These are phyloP conservation scores for Pestalotiopsis sp. DNA, from an alignment of 2,329 filamentous ascomycete genomes.

Conservation along the genomic window DNA sequence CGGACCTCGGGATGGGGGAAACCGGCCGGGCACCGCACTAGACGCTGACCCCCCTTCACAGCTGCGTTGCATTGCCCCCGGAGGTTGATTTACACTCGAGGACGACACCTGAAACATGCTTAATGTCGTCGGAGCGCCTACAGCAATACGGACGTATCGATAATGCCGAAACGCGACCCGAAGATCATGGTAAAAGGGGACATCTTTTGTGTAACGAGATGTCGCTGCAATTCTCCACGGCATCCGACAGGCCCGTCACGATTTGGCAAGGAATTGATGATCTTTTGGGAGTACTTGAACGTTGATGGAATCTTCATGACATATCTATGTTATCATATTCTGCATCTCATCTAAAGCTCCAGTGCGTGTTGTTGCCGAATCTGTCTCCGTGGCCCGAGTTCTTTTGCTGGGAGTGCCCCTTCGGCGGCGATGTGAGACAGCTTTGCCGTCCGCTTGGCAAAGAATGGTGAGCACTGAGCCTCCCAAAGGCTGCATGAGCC, in stretches of 20 bases:
- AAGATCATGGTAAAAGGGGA: no score
- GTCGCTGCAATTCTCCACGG: not conserved
- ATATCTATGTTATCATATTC: not conserved
- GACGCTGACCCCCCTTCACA: not conserved
- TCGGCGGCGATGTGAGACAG: slow-evolving; percentile 42
- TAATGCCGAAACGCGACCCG: not conserved
- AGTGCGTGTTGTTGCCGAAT: slow-evolving; percentile 33
- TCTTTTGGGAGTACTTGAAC: no score
- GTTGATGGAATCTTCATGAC: no score
- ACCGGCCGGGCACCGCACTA: not conserved
- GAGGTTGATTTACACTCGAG: not conserved
- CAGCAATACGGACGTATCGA: not conserved
- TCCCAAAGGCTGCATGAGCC: slow-evolving; percentile 41
- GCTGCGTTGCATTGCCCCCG: not conserved
- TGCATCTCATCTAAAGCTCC: slow-evolving; percentile 37
- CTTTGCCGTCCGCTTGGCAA: slow-evolving; percentile 40
- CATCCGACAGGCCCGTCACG: not conserved
- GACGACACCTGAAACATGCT: not conserved
- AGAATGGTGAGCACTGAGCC: slow-evolving; percentile 46
- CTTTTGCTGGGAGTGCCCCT: slow-evolving; percentile 33
- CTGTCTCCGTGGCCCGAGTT: slow-evolving; percentile 29
- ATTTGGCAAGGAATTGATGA: no score
- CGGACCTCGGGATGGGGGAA: not conserved
- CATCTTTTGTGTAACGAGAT: not conserved
- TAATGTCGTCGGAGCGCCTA: not conserved